phyloP scores from a whole-genome alignment of 106 monocot genomes.

The Posidonia australis region DNA sequence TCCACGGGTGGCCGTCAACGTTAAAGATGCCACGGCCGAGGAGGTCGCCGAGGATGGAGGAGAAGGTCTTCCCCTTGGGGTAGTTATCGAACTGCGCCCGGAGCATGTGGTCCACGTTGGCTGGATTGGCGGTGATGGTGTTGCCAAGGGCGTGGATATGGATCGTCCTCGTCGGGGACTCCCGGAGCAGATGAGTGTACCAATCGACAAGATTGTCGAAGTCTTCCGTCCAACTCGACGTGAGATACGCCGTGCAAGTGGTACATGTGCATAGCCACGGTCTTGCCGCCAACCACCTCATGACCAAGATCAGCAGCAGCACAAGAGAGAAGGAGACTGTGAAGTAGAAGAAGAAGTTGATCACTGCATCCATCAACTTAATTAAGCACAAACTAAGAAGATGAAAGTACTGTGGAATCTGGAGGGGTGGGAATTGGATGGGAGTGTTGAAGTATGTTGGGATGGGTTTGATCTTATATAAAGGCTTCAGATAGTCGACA shows the following conservation, averaged over 20 bases:
- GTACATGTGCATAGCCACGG: slow-evolving; percentile 20
- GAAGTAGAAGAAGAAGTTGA: slow-evolving; percentile 6
- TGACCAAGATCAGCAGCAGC: not conserved
- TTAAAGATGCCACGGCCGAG: slow-evolving; percentile 26
- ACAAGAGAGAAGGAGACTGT: not conserved
- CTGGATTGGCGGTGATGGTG: slow-evolving; percentile 18
- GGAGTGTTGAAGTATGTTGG: too few species aligned
- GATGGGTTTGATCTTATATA: too few species aligned
- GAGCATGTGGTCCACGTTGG: slow-evolving; percentile 25
- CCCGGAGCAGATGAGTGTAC: slow-evolving; percentile 25
- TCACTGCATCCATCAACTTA: not conserved
- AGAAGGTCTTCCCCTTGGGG: slow-evolving; percentile 23
- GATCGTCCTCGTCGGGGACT: slow-evolving; percentile 19
- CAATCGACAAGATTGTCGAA: slow-evolving; percentile 19
- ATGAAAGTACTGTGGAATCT: too few species aligned
- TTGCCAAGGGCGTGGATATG: slow-evolving; percentile 20
- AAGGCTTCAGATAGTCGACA: too few species aligned
- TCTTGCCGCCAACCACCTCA: slow-evolving; percentile 3
- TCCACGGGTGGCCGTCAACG: slow-evolving; percentile 15
- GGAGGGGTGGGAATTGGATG: too few species aligned
- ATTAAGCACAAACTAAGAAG: too few species aligned
- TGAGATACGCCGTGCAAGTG: slow-evolving; percentile 11
- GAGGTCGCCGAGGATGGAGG: slow-evolving; percentile 23
- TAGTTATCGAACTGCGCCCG: slow-evolving; percentile 16
- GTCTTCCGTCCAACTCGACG: slow-evolving; percentile 15